A percentile compares a stretch with the other conserved stretches of the same genome.
Conservation (phyloP, 83 land plant species). For the Picea abies region DNA sequence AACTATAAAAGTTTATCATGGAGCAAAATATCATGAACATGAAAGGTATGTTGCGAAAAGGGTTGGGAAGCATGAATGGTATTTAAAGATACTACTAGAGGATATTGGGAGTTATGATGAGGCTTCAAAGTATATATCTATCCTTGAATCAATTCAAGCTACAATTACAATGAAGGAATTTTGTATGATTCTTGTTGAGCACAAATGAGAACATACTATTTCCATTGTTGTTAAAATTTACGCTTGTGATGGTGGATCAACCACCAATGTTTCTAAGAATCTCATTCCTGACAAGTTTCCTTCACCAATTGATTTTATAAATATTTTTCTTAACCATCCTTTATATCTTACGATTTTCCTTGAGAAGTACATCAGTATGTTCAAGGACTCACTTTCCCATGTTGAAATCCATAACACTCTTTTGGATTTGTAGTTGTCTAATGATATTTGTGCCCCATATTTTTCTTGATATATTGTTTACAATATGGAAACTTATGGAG, state of each 20-base stretch:
- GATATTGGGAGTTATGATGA: conserved; percentile 89
- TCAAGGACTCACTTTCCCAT: conserved; percentile 82
- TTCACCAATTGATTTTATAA: conserved; percentile 88
- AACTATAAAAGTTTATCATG: conserved; percentile 86
- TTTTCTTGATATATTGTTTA: conserved; percentile 27
- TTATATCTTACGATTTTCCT: conserved; percentile 78
- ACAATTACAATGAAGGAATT: conserved; percentile 85
- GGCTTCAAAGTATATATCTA: conserved; percentile 79
- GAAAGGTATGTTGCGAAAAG: conserved; percentile 70
- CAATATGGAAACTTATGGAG: conserved; percentile 6
- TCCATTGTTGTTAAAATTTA: conserved; percentile 80
- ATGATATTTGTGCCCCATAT: conserved; percentile 57
- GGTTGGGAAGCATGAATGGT: conserved; percentile 86
- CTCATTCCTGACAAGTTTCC: conserved; percentile 51
- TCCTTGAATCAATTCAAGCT: conserved; percentile 80
- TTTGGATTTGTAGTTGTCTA: conserved; percentile 86
- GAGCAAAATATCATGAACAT: conserved; percentile 59
- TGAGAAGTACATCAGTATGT: conserved; percentile 71
- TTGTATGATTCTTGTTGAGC: conserved; percentile 88
- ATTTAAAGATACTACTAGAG: conserved; percentile 90
- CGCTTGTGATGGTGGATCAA: conserved; percentile 43
- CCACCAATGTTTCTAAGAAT: conserved; percentile 25
- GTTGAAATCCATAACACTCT: conserved; percentile 90
- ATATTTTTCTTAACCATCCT: conserved; percentile 85
- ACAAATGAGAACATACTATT: conserved; percentile 80